phyloP scores from a whole-genome alignment of 225 moss, liverwort and hornwort genomes.

The Polytrichum formosum region DNA sequence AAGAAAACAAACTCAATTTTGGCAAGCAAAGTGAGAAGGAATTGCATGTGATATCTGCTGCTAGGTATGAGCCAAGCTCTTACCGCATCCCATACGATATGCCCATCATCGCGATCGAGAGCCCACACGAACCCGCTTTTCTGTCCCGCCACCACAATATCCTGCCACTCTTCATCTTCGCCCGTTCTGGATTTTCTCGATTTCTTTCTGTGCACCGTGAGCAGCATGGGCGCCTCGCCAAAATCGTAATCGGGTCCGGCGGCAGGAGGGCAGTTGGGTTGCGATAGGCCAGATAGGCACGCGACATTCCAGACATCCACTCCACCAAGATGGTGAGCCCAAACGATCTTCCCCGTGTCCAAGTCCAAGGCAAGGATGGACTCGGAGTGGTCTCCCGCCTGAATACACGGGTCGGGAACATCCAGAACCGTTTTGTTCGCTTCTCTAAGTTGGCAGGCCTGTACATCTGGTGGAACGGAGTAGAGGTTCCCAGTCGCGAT shows the following conservation, averaged over 20 bases:
- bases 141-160: conserved; percentile 21
- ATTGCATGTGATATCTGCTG: neutral
- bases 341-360: conserved; percentile 11
- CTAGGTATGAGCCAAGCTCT: neutral
- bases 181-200: neutral
- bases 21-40: neutral
- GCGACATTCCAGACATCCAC: conserved; percentile 15
- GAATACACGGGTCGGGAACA: conserved; percentile 20
- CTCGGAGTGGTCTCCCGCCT: conserved; percentile 15
- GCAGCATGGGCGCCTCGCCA: conserved; percentile 43
- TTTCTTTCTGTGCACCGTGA: conserved; percentile 1
- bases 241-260: conserved; percentile 40
- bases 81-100: conserved; percentile 14
- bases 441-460: conserved; percentile 16
- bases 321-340: conserved; percentile 16
- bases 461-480: conserved; percentile 6
- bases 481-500: conserved; percentile 20
- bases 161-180: neutral
- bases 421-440: conserved; percentile 17
- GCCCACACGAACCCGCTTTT: conserved; percentile 38
- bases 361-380: conserved; percentile 23
- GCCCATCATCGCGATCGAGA: conserved; percentile 19
- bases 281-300: neutral
- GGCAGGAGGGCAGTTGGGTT: conserved; percentile 9
- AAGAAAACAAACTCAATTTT: too few species aligned